These are phyloP conservation scores for Didymella pinodella DNA, from an alignment of 2,329 filamentous ascomycete genomes.

Conservation along the genomic window DNA sequence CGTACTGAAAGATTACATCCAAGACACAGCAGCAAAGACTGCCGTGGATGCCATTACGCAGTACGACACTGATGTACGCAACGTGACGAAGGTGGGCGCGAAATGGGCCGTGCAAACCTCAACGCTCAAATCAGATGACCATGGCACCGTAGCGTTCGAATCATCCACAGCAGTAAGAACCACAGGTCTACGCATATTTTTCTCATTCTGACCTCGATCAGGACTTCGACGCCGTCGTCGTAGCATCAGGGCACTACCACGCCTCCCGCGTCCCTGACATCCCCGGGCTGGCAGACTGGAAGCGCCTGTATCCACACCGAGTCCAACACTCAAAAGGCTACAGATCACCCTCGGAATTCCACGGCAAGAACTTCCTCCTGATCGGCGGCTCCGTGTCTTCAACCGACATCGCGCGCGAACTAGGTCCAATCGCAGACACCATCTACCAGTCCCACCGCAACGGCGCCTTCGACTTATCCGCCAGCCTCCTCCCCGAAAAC, in stretches of 20 bases:
- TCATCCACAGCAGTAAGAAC: conserved; percentile 15
- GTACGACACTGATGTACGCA: conserved; percentile 68
- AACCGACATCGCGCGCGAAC: conserved; percentile 62
- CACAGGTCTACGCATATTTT: not conserved
- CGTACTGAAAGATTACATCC: conserved; percentile 67
- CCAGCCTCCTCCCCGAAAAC: conserved; percentile 62
- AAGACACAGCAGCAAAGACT: conserved; percentile 61
- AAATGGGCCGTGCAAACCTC: conserved; percentile 63
- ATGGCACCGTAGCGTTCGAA: conserved; percentile 20
- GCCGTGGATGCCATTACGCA: conserved; percentile 60
- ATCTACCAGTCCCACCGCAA: conserved; percentile 66
- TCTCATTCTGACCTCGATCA: conserved; percentile 20
- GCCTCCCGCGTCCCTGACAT: conserved; percentile 60
- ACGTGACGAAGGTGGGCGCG: conserved; percentile 55
- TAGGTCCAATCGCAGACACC: conserved; percentile 54
- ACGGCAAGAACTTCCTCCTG: conserved; percentile 65
- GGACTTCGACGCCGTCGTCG: conserved; percentile 60
- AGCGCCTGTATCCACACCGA: conserved; percentile 54
- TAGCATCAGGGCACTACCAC: conserved; percentile 65
- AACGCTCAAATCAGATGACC: conserved; percentile 46
- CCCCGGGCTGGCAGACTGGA: conserved; percentile 57
- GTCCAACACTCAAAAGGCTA: conserved; percentile 63
- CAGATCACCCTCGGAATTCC: conserved; percentile 56
- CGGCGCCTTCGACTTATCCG: conserved; percentile 67
- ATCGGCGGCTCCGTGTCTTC: conserved; percentile 65